Evolutionary conservation across 352 stramenopile genomes (phyloP).

Genomic region (Pythium scleroteichum): DNA sequence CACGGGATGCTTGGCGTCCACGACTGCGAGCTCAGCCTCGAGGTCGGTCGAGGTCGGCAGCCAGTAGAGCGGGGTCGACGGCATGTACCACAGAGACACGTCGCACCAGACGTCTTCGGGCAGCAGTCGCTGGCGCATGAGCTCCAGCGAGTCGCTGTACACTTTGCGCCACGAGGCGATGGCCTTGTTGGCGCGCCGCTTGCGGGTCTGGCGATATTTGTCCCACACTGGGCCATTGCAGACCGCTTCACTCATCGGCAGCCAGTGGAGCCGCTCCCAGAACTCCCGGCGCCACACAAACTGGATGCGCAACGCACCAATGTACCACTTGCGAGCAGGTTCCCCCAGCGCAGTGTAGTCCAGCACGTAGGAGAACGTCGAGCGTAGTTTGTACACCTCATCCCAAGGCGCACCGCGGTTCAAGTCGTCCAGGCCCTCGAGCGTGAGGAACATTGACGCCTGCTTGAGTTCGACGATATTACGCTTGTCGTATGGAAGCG

Average conservation of each 20-base stretch:
- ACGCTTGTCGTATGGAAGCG: constrained; percentile 38
- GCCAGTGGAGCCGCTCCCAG: constrained; percentile 50
- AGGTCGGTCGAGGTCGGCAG: constrained; percentile 35
- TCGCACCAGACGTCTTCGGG: constrained; percentile 48
- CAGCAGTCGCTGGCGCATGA: constrained; percentile 38
- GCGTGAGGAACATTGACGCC: constrained; percentile 34
- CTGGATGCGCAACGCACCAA: constrained; percentile 39
- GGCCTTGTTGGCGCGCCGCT: constrained; percentile 37
- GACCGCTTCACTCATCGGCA: constrained; percentile 48
- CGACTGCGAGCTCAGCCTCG: constrained; percentile 21
- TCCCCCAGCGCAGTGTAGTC: constrained; percentile 30
- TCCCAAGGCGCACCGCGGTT: constrained; percentile 39
- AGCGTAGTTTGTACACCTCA: constrained; percentile 39
- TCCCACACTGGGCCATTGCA: constrained; percentile 37
- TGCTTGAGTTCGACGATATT: constrained; percentile 47
- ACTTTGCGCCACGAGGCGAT: constrained; percentile 44
- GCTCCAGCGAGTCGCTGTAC: constrained; percentile 46
- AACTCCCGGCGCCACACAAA: constrained; percentile 48
- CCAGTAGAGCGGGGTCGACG: constrained; percentile 40
- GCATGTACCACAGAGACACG: constrained; percentile 49
- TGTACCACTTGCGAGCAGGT: constrained; percentile 33
- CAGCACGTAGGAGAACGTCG: constrained; percentile 34
- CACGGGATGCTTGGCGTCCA: constrained; percentile 37
- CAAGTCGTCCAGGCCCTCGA: constrained; percentile 29
- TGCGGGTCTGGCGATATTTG: constrained; percentile 44